Base-by-base conservation (phyloP, 192 early-diverging fungal species). In the Obelidium mucronatum region DNA sequence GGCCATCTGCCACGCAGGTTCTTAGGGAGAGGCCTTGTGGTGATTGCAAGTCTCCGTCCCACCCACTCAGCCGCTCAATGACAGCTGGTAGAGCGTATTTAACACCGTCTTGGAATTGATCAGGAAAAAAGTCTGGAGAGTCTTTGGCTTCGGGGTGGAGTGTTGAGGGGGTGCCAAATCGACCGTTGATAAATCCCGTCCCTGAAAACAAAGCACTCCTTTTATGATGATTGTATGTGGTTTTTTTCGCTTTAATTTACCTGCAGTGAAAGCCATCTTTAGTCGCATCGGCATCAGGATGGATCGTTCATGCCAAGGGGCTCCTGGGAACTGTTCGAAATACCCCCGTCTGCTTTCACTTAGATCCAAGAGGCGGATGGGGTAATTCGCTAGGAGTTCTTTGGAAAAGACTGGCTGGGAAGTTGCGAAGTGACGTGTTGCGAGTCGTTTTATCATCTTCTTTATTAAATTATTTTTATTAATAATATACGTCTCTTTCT, bases 211-310 rank as follows among this genome's bases (percentile, higher is more conserved):
- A n/a, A n/a, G n/a, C n/a, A n/a, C n/a, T n/a, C n/a, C n/a, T n/a
- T n/a, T n/a, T n/a, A n/a, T n/a, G n/a, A n/a, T n/a, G n/a, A n/a
- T n/a, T n/a, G n/a, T n/a, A n/a, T n/a, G n/a, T n/a, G n/a, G n/a
- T n/a, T n/a, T n/a, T n/a, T n/a, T n/a, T n/a, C n/a, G n/a, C n/a
- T n/a, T n/a, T n/a, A n/a, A n/a, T n/a, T n/a, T n/a, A 26, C 72
- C 72, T 4, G 72, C 72, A 30, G 26, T 33, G 11, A 13, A 22
- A 1, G 72, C 72, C 26, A 74, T 17, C 31, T 63, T 30, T 6
- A 74, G 60, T 5, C 72, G 72, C 13, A 62, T 8, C n/a, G 72
- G 72, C 72, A 74, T 74, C 59, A 74, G 39, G 30, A 74, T 19
- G 34, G 34, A 11, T 17, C 72, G 59, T 35, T 74, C 72, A 40